phyloP scores from a whole-genome alignment of 2,329 filamentous ascomycete species.

The Fusarium secorum region DNA sequence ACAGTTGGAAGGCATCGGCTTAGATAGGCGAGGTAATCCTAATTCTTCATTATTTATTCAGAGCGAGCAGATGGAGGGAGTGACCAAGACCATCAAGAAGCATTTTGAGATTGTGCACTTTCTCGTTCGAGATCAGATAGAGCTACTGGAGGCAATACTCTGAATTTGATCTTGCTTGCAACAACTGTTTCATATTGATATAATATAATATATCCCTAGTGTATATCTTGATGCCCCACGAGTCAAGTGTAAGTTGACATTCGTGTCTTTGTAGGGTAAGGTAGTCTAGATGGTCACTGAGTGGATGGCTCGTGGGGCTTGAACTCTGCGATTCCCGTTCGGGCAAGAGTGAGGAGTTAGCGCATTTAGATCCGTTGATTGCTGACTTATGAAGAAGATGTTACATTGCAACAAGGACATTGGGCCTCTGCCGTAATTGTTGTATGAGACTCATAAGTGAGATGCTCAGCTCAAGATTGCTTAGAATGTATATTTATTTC shows the following conservation, averaged over 20 bases:
- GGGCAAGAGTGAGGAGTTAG: not conserved
- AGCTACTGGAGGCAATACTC: not conserved
- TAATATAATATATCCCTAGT: not conserved
- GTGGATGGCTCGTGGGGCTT: not conserved
- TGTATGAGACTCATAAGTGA: not conserved
- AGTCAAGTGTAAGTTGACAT: not conserved
- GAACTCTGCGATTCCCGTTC: not conserved
- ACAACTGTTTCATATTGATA: not conserved
- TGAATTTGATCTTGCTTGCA: not conserved
- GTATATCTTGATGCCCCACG: not conserved
- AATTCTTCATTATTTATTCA: not conserved
- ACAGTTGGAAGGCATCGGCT: not conserved
- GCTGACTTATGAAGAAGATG: not conserved
- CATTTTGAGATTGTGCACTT: not conserved
- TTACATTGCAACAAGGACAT: not conserved
- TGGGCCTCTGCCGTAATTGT: not conserved
- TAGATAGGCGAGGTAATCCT: not conserved
- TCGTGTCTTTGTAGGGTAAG: not conserved
- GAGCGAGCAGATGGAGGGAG: not conserved
- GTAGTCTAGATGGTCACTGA: not conserved
- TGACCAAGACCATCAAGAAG: not conserved
- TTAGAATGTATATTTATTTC: not conserved
- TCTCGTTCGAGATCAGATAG: not conserved
- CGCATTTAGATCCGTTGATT: not conserved
- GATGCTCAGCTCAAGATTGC: not conserved